Evolutionary conservation across 192 early-diverging fungal species (phyloP), one percentile per base, ranked within the genome.

Genomic region (Phycomyces nitens): DNA sequence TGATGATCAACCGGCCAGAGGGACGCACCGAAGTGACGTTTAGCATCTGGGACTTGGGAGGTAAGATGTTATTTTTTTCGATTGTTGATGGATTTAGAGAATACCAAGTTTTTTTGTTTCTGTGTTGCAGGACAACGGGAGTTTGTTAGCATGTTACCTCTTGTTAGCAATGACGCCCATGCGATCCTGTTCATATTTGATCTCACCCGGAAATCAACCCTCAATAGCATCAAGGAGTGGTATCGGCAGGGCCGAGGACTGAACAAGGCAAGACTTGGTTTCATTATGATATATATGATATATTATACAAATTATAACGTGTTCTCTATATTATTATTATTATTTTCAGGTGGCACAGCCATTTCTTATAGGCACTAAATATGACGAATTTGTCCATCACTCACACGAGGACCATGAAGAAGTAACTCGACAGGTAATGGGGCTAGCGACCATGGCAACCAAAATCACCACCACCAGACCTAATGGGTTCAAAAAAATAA

Each of bases 101-200:
- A n/a, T n/a, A n/a, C n/a, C n/a, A n/a, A n/a, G n/a, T n/a, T n/a
- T n/a, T n/a, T 34, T 34, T 34, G 2, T 34, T 34, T 34, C 7
- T 24, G 23, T 38, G 47, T n/a, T 34, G 24, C 65, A 93, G 92
- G 95, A 12, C 94, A 98, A 68, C 86, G 90, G 6, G 96, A 98
- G 75, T 98, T 98, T 75, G 88, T 96, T 43, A 96, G 92, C 70
- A 98, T 98, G 96, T 77, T 98, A 27, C 96, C 96, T 0, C 71
- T 98, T n/a, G 94, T 96, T 18, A 95, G 94, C 73, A 95, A 94
- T 68, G 96, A 98, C 74, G 93, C 96, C 0, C 88, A 94, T 5
- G 96, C 93, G 0, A 88, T 98, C 55, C 79, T 98, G 50, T 98
- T 98, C 73, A 92, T 95, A 84, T 98, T 98, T 84, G 96, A 98